These are phyloP conservation scores for Colletotrichum tanaceti DNA, from an alignment of 2,329 filamentous ascomycete genomes.

Conservation along the genomic window DNA sequence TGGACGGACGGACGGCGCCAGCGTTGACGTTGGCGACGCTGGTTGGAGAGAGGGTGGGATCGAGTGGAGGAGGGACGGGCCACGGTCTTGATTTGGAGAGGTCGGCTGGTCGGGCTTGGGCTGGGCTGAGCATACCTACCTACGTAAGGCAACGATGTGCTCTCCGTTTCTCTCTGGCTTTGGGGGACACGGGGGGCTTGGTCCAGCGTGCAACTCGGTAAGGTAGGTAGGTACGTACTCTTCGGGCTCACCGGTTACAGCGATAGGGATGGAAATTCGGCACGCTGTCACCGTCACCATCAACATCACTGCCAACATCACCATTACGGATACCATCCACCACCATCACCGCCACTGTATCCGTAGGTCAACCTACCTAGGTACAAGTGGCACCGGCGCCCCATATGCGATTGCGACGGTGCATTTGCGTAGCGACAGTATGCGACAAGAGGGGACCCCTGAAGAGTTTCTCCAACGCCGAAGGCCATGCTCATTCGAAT, in stretches of 20 bases:
- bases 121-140: slow-evolving; percentile 26
- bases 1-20: slow-evolving; percentile 22
- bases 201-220: too few species aligned
- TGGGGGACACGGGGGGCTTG: too few species aligned
- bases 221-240: slow-evolving; percentile 21
- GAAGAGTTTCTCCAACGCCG: slow-evolving; percentile 10
- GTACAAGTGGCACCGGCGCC: slow-evolving; percentile 24
- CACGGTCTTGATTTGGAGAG: slow-evolving; percentile 37
- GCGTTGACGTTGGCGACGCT: slow-evolving; percentile 37
- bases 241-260: slow-evolving; percentile 28
- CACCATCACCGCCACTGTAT: not conserved
- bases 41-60: slow-evolving; percentile 32
- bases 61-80: slow-evolving; percentile 28
- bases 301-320: too few species aligned
- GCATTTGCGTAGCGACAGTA: not conserved
- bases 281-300: slow-evolving; percentile 1
- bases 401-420: not conserved
- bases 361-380: slow-evolving; percentile 9
- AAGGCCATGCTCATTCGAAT: slow-evolving; percentile 12
- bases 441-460: slow-evolving; percentile 2
- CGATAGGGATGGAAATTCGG: slow-evolving; percentile 4
- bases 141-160: not conserved
- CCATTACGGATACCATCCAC: too few species aligned
- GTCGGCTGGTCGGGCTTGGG: slow-evolving; percentile 19
- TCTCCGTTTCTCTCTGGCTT: too few species aligned